Conservation (phyloP, 352 stramenopile species). For the Phytopythium kandeliae region DNA sequence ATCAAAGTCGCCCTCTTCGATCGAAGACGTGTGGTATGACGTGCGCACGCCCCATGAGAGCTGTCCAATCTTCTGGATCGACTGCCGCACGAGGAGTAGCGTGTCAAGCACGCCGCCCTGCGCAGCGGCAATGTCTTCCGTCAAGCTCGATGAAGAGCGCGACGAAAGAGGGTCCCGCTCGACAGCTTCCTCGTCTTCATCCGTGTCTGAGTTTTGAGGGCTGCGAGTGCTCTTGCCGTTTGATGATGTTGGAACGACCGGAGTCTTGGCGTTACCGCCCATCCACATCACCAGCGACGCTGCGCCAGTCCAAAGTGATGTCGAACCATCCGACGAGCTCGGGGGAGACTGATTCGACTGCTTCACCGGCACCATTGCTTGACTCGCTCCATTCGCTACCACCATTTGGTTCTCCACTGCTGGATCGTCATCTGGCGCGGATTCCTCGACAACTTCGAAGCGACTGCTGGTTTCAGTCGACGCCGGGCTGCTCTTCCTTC, state of each 20-base stretch:
- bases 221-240: constrained; percentile 23
- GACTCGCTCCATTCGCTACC: constrained; percentile 19
- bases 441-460: constrained; percentile 32
- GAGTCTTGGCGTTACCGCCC: constrained; percentile 37
- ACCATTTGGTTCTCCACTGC: constrained; percentile 37
- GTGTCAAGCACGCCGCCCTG: constrained; percentile 67
- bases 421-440: constrained; percentile 22
- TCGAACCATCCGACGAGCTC: neutral
- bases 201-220: constrained; percentile 70
- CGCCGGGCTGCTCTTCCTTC: neutral
- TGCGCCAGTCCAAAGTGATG: constrained; percentile 33
- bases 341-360: neutral
- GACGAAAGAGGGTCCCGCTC: constrained; percentile 56
- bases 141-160: constrained; percentile 45
- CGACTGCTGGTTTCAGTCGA: constrained; percentile 7
- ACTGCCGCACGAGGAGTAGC: constrained; percentile 75
- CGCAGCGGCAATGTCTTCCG: constrained; percentile 42
- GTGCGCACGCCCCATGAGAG: constrained; percentile 79
- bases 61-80: constrained; percentile 79
- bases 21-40: constrained; percentile 78
- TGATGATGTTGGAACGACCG: constrained; percentile 9
- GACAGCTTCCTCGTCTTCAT: constrained; percentile 53
- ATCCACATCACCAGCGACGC: constrained; percentile 65
- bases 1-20: constrained; percentile 80
- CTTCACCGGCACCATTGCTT: constrained; percentile 13